These are phyloP conservation scores for Fusarium nisikadoi DNA, from an alignment of 2,329 filamentous ascomycete species.

Conservation along the genomic window DNA sequence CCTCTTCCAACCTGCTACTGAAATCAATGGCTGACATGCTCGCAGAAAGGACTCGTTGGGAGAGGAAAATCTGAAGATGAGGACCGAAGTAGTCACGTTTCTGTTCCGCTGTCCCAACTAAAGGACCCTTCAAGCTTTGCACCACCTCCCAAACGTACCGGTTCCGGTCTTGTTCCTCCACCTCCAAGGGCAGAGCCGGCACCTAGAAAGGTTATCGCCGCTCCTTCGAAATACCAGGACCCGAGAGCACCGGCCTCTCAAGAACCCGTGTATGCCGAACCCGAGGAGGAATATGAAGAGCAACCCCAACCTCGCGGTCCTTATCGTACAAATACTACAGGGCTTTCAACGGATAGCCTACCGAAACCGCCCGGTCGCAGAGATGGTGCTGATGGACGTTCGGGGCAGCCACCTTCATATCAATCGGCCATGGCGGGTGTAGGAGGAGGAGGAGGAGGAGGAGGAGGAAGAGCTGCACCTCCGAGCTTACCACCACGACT, in stretches of 20 bases:
- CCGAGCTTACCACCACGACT: slow-evolving; percentile 78
- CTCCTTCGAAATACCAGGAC: slow-evolving; percentile 50
- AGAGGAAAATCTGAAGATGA: slow-evolving; percentile 51
- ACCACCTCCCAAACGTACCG: slow-evolving; percentile 76
- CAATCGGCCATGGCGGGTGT: slow-evolving; percentile 42
- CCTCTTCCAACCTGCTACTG: slow-evolving; percentile 1
- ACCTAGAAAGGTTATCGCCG: slow-evolving; percentile 43
- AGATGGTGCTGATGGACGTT: slow-evolving; percentile 52
- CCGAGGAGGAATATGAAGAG: slow-evolving; percentile 35
- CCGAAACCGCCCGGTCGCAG: slow-evolving; percentile 75
- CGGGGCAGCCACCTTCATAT: slow-evolving; percentile 47
- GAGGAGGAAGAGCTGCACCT: slow-evolving; percentile 39
- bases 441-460: slow-evolving; percentile 49
- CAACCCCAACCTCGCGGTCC: slow-evolving; percentile 67
- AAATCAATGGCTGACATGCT: not conserved
- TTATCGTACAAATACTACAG: slow-evolving; percentile 76
- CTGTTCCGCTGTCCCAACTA: slow-evolving; percentile 74
- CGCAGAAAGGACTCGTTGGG: slow-evolving; percentile 59
- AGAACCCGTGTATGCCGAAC: slow-evolving; percentile 15
- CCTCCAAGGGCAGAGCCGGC: slow-evolving; percentile 42
- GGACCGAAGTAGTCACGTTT: slow-evolving; percentile 50
- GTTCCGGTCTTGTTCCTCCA: slow-evolving; percentile 49
- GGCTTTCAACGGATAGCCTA: slow-evolving; percentile 73
- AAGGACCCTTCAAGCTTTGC: slow-evolving; percentile 82
- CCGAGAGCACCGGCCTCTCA: slow-evolving; percentile 38